Conservation (phyloP, 1,284 basidiomycete species). For the Moesziomyces globuligerus region DNA sequence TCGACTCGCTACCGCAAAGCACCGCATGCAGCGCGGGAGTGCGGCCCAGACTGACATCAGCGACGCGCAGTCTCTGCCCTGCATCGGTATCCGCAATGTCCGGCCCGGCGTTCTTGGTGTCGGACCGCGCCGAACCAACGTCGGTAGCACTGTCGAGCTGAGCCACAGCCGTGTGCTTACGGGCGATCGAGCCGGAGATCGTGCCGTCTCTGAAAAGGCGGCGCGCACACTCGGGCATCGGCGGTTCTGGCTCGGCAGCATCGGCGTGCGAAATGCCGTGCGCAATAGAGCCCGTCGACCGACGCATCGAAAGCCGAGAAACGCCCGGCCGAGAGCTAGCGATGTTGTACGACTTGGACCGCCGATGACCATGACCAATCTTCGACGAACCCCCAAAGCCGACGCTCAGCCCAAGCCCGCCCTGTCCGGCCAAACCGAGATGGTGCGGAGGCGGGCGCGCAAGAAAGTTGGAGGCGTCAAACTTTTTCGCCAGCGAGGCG, state of each 20-base stretch:
- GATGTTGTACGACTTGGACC: slow-evolving; percentile 35
- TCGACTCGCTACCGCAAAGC: no score
- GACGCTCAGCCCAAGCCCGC: slow-evolving; percentile 16
- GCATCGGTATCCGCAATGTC: not conserved
- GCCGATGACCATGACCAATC: slow-evolving; percentile 26
- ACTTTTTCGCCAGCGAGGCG: slow-evolving; percentile 42
- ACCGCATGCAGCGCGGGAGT: slow-evolving; percentile 13
- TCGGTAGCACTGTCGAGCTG: slow-evolving; percentile 19
- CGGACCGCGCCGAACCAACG: slow-evolving; percentile 21
- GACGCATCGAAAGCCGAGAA: slow-evolving; percentile 5
- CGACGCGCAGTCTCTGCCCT: not conserved
- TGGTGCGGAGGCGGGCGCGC: slow-evolving; percentile 25
- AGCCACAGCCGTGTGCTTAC: not conserved
- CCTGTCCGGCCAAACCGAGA: slow-evolving; percentile 8
- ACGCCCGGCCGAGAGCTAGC: slow-evolving; percentile 2
- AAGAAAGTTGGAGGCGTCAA: slow-evolving; percentile 30
- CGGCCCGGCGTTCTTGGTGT: slow-evolving; percentile 26
- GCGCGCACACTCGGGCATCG: slow-evolving; percentile 22
- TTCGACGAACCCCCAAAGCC: slow-evolving; percentile 12
- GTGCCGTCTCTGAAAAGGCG: slow-evolving; percentile 13
- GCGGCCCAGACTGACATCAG: not conserved
- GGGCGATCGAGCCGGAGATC: not conserved
- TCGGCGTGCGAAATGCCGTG: slow-evolving; percentile 1
- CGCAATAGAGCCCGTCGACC: slow-evolving; percentile 19
- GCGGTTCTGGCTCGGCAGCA: slow-evolving; percentile 4